A percentile compares a stretch with the other conserved stretches of the same genome.
phyloP scores from a whole-genome alignment of 2,329 filamentous ascomycete species.

The Bipolaris sorokiniana region DNA sequence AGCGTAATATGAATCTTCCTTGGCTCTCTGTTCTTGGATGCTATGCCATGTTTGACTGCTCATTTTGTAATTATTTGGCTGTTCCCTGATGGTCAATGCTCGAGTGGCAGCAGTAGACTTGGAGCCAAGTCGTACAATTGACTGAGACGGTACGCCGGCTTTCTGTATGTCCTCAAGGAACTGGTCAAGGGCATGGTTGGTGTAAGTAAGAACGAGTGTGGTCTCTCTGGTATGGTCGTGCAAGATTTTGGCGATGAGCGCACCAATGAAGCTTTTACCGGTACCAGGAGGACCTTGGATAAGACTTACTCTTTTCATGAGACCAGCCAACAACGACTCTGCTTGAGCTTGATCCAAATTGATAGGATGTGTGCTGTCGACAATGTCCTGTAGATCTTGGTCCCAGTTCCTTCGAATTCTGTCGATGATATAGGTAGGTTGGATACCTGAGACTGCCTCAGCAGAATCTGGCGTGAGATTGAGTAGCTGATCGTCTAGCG shows the following conservation, averaged over 20 bases:
- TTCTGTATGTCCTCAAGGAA: conserved; percentile 67
- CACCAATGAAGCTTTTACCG: conserved; percentile 76
- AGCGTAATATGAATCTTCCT: conserved; percentile 45
- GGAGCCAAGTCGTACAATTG: conserved; percentile 68
- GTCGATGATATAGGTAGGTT: conserved; percentile 33
- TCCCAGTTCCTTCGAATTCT: conserved; percentile 25
- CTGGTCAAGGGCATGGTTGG: conserved; percentile 60
- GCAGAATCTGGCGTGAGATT: conserved; percentile 22
- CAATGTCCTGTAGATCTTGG: conserved; percentile 25
- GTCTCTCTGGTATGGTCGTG: conserved; percentile 56
- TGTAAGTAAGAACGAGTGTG: conserved; percentile 71
- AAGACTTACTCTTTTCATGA: conserved; percentile 62
- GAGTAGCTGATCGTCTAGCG: conserved; percentile 63
- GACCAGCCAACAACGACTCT: conserved; percentile 60
- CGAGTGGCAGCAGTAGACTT: conserved; percentile 62
- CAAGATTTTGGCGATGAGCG: conserved; percentile 60
- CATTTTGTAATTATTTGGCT: conserved; percentile 45
- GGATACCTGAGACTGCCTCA: conserved; percentile 32
- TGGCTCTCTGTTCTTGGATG: conserved; percentile 52
- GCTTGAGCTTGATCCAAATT: conserved; percentile 62
- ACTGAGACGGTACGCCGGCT: conserved; percentile 58
- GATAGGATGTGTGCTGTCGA: conserved; percentile 35
- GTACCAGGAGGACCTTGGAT: conserved; percentile 76
- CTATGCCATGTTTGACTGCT: conserved; percentile 47
- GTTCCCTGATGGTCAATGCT: conserved; percentile 55